Conservation (phyloP, 2,329 filamentous ascomycete genomes). For the Teratosphaeriaceae sp. region DNA sequence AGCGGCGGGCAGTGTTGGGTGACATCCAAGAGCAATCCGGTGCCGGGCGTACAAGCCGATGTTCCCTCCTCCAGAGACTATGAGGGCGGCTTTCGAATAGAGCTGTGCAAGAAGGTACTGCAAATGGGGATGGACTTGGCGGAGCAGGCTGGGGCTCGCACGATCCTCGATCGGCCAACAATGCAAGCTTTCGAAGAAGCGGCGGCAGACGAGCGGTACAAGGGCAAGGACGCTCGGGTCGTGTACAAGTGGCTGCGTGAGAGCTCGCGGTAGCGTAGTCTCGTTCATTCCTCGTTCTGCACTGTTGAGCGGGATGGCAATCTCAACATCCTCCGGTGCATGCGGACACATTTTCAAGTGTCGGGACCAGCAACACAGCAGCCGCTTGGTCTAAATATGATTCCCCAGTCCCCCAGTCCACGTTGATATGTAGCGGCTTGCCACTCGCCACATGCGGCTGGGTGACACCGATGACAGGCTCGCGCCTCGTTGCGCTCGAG, state of each 20-base stretch:
- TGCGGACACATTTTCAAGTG: too few species aligned
- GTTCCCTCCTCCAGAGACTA: conserved; percentile 42
- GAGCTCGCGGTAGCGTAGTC: too few species aligned
- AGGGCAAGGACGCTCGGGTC: conserved; percentile 48
- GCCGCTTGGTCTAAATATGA: too few species aligned
- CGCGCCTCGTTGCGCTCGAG: too few species aligned
- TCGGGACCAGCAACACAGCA: too few species aligned
- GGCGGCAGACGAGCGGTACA: conserved; percentile 43
- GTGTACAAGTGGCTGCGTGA: conserved; percentile 40
- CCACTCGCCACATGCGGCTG: too few species aligned
- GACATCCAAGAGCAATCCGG: conserved; percentile 42
- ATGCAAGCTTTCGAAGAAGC: conserved; percentile 45
- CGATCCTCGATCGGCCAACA: conserved; percentile 43
- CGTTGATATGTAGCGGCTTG: too few species aligned
- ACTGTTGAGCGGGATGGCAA: too few species aligned
- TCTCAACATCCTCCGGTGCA: too few species aligned
- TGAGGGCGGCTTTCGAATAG: conserved; percentile 49
- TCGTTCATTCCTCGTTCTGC: too few species aligned
- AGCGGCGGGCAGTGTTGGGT: conserved; percentile 46
- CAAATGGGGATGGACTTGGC: conserved; percentile 47
- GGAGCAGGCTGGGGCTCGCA: conserved; percentile 40
- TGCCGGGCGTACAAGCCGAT: conserved; percentile 41
- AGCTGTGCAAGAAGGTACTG: conserved; percentile 53
- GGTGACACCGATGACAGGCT: too few species aligned
- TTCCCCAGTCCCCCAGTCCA: too few species aligned